Evolutionary conservation across 108 stramenopile species (phyloP), one percentile per base, ranked within the genome.

Genomic region (Fragilaria crotonensis): DNA sequence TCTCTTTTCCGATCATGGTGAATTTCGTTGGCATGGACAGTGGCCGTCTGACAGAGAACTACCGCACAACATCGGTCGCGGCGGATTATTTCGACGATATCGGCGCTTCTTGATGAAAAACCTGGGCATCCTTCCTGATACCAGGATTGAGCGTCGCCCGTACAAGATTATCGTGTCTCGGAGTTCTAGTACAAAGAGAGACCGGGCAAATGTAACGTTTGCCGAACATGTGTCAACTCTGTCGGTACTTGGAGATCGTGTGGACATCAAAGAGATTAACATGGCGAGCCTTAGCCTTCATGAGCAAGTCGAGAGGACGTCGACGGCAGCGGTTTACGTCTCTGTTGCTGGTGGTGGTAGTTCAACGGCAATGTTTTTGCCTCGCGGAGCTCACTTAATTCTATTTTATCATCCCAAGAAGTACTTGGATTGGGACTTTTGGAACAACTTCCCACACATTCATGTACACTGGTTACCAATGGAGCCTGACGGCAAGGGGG

Each of bases 1-100:
- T 0, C 53, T 66, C 33, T 60, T 83, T 41, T 67, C 70, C 5
- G 81, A 83, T 63, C 81, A 83, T 67, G n/a, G n/a, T n/a, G n/a
- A n/a, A n/a, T n/a, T n/a, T n/a, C n/a, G n/a, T n/a, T n/a, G 61
- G 1, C 82, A 84, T 66, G 82, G 82, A 30, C 75, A 76, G 76
- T 59, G 68, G 9, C 45, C 57, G 23, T 36, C 51, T 4, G 81
- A 82, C 48, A 79, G 74, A 52, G 33, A 66, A 52, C 27, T 50
- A 23, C 69, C 75, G 4, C 76, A 76, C 45, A 83, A 79, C 52
- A 45, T 63, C 28, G 81, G 81, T 49, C 66, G 77, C 30, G 81
- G 81, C 36, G 74, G 68, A 0, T 33, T 62, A 58, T 26, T 83
- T 45, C 67, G 65, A 41, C 67, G 68, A 29, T 83, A 79, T 67